Conservation (phyloP, 139 green algal genomes). For the Chlamydomonas incerta region DNA sequence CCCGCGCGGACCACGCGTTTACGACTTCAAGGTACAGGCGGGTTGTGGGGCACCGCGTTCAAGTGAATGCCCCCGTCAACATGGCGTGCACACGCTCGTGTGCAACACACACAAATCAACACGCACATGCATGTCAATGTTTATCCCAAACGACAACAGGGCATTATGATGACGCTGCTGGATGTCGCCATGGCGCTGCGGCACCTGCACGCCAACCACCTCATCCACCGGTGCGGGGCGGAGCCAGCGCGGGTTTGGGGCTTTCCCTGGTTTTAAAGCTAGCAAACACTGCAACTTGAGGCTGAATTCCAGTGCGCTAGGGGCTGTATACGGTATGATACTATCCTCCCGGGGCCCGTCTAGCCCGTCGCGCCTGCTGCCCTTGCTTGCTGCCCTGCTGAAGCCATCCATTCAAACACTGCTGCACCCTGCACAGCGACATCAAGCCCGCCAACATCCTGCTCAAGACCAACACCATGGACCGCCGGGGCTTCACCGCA, state of each 20-base stretch:
- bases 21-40: background rate
- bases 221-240: background rate
- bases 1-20: too few relatives aligned
- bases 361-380: background rate
- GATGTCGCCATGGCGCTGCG: background rate
- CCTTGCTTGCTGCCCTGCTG: too few relatives aligned
- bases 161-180: background rate
- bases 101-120: too few relatives aligned
- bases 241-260: too few relatives aligned
- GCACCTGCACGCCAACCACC: background rate
- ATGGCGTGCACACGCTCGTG: background rate
- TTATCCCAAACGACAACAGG: background rate
- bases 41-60: background rate
- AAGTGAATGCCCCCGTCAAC: background rate
- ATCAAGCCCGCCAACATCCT: background rate
- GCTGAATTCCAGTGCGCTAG: too few relatives aligned
- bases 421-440: background rate
- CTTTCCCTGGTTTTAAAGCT: too few relatives aligned
- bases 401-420: background rate
- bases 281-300: too few relatives aligned
- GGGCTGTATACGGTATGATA: background rate
- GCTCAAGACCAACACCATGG: background rate
- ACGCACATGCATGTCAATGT: background rate
- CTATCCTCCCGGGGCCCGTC: background rate
- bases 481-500: background rate